These are phyloP conservation scores for Cystobasidium slooffiae DNA, from an alignment of 1,284 basidiomycete species.

Conservation along the genomic window DNA sequence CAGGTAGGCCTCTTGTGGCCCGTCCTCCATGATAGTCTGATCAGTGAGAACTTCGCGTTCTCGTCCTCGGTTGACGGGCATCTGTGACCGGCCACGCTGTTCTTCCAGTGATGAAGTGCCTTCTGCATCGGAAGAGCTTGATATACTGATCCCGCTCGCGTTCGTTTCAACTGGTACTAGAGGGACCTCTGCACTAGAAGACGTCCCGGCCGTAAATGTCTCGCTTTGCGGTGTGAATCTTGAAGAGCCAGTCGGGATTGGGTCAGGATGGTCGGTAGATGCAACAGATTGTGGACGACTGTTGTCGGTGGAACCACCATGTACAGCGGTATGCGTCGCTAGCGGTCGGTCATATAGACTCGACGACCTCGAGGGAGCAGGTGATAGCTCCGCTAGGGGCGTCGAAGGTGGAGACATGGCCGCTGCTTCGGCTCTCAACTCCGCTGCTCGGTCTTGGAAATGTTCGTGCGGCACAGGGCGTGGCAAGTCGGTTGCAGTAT, in stretches of 20 bases:
- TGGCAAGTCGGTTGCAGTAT: background rate
- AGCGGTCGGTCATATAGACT: slow-evolving; percentile 26
- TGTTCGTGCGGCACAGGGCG: background rate
- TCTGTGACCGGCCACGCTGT: slow-evolving; percentile 13
- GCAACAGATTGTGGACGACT: slow-evolving; percentile 19
- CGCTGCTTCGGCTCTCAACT: slow-evolving; percentile 19
- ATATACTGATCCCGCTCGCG: slow-evolving; percentile 14
- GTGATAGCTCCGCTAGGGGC: slow-evolving; percentile 10
- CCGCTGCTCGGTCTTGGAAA: slow-evolving; percentile 19
- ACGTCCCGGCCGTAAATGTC: background rate
- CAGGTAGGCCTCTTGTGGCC: background rate
- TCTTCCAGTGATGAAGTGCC: background rate
- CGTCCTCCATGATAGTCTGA: slow-evolving; percentile 20
- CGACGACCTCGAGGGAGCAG: slow-evolving; percentile 5
- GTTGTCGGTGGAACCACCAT: slow-evolving; percentile 1
- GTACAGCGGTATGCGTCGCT: background rate
- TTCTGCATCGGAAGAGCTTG: slow-evolving; percentile 21
- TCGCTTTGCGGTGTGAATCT: background rate
- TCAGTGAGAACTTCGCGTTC: slow-evolving; percentile 5
- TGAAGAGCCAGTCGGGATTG: background rate
- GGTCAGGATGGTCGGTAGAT: background rate
- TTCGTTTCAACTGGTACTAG: slow-evolving; percentile 7
- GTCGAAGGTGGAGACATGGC: slow-evolving; percentile 26
- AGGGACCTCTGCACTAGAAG: background rate
- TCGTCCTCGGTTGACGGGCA: background rate